Conservation (phyloP, 2,329 filamentous ascomycete genomes). For the Neonectria coccinea region DNA sequence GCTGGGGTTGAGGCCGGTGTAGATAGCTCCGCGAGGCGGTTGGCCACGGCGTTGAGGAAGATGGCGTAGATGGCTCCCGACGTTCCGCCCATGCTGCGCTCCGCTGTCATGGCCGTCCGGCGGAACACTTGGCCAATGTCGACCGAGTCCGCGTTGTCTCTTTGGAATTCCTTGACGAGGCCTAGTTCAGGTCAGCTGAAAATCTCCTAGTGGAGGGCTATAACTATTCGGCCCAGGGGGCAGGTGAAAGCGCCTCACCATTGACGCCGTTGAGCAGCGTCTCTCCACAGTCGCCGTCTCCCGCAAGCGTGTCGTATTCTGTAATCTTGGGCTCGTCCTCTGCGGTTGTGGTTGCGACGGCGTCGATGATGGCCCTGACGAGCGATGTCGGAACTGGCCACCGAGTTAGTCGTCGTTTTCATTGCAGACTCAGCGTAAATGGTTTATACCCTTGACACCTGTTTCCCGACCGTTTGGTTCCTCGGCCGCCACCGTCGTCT, state of each 20-base stretch:
- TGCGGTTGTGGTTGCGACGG: constrained; percentile 34
- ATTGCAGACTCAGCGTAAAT: too few relatives aligned
- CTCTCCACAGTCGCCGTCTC: constrained; percentile 51
- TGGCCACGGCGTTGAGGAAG: constrained; percentile 78
- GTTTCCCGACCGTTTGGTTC: constrained; percentile 31
- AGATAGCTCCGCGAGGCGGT: constrained; percentile 33
- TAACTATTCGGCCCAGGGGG: neutral
- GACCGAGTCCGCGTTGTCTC: constrained; percentile 27
- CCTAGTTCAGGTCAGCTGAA: constrained; percentile 26
- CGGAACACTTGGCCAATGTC: constrained; percentile 41
- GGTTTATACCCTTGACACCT: constrained; percentile 25
- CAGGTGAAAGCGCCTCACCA: constrained; percentile 20
- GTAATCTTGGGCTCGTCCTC: constrained; percentile 56
- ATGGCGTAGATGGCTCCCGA: constrained; percentile 83
- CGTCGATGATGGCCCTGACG: constrained; percentile 36
- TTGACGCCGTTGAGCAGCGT: constrained; percentile 45
- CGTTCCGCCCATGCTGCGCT: constrained; percentile 79
- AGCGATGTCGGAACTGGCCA: constrained; percentile 35
- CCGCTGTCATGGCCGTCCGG: constrained; percentile 49
- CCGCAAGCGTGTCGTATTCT: constrained; percentile 48
- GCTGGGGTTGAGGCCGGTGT: neutral
- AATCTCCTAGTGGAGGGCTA: too few relatives aligned
- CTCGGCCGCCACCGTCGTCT: constrained; percentile 14
- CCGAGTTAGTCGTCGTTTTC: too few relatives aligned
- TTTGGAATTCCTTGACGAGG: constrained; percentile 41